Evolutionary conservation across 495 filamentous ascomycete species (phyloP), one percentile per base, ranked within the genome.

Genomic region (Aspergillus biplanus): DNA sequence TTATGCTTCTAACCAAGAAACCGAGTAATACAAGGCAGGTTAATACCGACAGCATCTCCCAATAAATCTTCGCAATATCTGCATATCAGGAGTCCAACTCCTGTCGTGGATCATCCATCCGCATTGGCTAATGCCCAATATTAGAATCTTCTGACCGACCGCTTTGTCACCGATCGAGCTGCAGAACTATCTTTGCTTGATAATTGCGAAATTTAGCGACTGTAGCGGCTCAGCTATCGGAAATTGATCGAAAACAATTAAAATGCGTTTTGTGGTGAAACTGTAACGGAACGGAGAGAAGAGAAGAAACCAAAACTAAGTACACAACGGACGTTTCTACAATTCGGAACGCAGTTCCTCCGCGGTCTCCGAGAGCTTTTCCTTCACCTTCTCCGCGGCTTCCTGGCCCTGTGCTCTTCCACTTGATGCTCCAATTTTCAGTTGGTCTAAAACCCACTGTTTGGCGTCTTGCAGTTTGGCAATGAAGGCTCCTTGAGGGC

Each of bases 401-500:
- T 83, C 79, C 65, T 82, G 74, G 34, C 82, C 80, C 59, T 84
- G 73, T 60, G 87, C 83, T 46, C 83, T 82, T n/a, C 89, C 89
- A 49, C 78, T 85, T 21, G 87, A 83, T 32, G 88, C 81, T 2
- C 90, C 87, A 13, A 86, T 73, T 69, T 81, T 83, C 39, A 93
- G 71, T 70, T 85, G 85, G 7, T 83, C 77, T 60, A 83, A 64
- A 6, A 89, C 71, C 84, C 90, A 92, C 48, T 90, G 77, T 52
- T 83, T 75, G 48, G 75, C 78, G 52, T 86, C 82, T 65, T 82
- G 74, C 56, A 92, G 56, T 73, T 86, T 87, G 69, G 85, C 87
- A 61, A 86, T 87, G 53, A 92, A 75, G 5, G 87, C 90, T 33
- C 81, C 83, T 59, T 83, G 76, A 0, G 90, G 90, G 31, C 75